Base-by-base conservation (phyloP, 2,329 filamentous ascomycete genomes). In the Fusarium sp. region DNA sequence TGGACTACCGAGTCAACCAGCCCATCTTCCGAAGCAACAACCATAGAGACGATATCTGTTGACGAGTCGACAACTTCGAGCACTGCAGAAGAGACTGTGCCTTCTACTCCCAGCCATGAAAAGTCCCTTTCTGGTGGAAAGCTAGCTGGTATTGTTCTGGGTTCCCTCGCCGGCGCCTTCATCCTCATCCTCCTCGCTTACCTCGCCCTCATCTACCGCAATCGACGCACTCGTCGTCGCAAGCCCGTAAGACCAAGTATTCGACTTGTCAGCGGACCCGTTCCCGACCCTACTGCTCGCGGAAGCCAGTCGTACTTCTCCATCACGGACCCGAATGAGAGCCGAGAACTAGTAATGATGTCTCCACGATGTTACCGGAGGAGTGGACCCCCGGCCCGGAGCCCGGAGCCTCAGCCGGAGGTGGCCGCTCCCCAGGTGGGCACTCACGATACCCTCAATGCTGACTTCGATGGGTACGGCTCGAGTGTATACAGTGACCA, bases 401-500 rank as follows among this genome's bases (percentile, higher is more conserved):
- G 13, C n/a, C n/a, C 50, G 13, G 25, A 38, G 12, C 24, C 25
- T 13, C 36, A 28, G 8, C 12, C 40, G 26, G 39, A 22, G 32
- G 38, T 39, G 31, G 34, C 25, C 6, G 9, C 44, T 26, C 43
- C 28, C 19, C 42, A 53, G 9, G 29, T 10, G 9, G 31, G 25
- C 4, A 46, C 36, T 7, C 25, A 31, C 9, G 35, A 46, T 7
- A 48, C 54, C 22, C 19, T 53, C 4, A 32, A 48, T 22, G 32
- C 15, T 13, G 15, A 53, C 3, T 25, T 53, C 25, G 49, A 32
- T 36, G 32, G 19, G n/a, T 53, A 58, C 24, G 19, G 6, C 8
- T 61, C 59, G 5, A 61, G 57, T 35, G 31, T 55, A 3, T 61
- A 61, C 10, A 57, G 57, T 11, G 28, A 56, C 12, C 38, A 38